phyloP scores from a whole-genome alignment of 2,329 filamentous ascomycete species.

The Colletotrichum sp. region DNA sequence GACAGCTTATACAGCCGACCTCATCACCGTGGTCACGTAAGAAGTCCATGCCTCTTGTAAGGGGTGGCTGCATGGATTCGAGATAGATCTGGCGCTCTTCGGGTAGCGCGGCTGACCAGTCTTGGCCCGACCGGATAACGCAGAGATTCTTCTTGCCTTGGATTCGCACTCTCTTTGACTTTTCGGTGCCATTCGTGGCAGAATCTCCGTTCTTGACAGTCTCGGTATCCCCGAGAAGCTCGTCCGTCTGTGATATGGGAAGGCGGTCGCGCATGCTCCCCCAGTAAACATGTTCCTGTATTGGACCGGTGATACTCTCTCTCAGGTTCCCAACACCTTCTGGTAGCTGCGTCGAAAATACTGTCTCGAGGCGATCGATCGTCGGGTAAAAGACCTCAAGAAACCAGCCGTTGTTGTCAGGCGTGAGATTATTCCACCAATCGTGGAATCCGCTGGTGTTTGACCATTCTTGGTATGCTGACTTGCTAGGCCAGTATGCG shows the following conservation, averaged over 20 bases:
- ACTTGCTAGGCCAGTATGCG: neutral
- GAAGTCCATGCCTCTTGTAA: neutral
- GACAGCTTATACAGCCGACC: neutral
- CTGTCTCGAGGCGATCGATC: neutral
- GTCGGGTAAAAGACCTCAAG: neutral
- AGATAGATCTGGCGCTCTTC: neutral
- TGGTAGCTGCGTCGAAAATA: fast-evolving
- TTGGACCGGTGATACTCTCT: neutral
- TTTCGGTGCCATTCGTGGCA: fast-evolving
- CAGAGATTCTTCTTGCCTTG: neutral
- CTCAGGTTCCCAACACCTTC: neutral
- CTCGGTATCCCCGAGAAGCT: fast-evolving
- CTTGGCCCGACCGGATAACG: neutral
- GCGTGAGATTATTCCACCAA: neutral
- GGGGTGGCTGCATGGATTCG: neutral
- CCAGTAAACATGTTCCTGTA: neutral
- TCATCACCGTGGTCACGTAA: neutral
- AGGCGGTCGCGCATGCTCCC: neutral
- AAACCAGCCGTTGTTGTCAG: neutral
- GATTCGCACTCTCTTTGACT: fast-evolving
- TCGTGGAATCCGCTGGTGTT: fast-evolving
- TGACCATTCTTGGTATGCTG: neutral
- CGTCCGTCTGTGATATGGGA: neutral
- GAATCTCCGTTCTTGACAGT: neutral
- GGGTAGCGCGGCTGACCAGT: neutral